A percentile compares a stretch with the other conserved stretches of the same genome.
Conservation (phyloP, 2,329 filamentous ascomycete genomes). For the Setomelanomma holmii region DNA sequence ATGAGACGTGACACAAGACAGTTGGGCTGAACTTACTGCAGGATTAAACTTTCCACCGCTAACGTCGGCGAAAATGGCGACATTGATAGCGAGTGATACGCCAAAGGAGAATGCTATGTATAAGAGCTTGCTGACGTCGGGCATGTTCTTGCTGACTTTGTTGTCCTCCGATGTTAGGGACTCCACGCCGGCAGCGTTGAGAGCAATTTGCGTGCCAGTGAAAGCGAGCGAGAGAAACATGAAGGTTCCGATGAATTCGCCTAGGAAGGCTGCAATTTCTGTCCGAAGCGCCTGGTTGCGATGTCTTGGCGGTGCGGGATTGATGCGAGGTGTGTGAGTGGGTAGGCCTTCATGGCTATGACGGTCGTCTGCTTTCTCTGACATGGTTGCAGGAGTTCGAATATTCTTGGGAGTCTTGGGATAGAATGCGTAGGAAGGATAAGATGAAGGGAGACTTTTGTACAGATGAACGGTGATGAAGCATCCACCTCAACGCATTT, state of each 20-base stretch:
- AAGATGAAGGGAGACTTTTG: not conserved
- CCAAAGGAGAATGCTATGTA: slow-evolving; percentile 46
- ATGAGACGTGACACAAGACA: slow-evolving; percentile 6
- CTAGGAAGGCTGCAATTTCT: slow-evolving; percentile 39
- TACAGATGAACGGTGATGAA: too few relatives aligned
- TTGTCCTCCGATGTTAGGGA: slow-evolving; percentile 30
- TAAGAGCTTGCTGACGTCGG: slow-evolving; percentile 39
- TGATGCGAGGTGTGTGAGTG: slow-evolving; percentile 19
- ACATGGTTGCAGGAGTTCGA: slow-evolving; percentile 11
- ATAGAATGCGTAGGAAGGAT: not conserved
- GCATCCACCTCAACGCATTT: too few relatives aligned
- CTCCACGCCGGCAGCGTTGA: slow-evolving; percentile 46
- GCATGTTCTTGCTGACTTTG: slow-evolving; percentile 9
- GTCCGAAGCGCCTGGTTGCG: slow-evolving; percentile 16
- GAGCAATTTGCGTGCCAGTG: slow-evolving; percentile 55
- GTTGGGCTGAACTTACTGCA: slow-evolving; percentile 33
- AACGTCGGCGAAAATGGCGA: slow-evolving; percentile 46
- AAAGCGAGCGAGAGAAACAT: slow-evolving; percentile 52
- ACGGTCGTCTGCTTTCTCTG: slow-evolving; percentile 6
- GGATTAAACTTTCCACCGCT: slow-evolving; percentile 42
- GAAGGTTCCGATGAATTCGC: slow-evolving; percentile 56
- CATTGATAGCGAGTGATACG: slow-evolving; percentile 44
- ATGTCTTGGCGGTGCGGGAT: slow-evolving; percentile 10
- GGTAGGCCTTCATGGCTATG: slow-evolving; percentile 14
- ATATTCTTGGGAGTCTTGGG: too few relatives aligned